Conservation (phyloP, 2,329 filamentous ascomycete species). For the Venturia effusa region DNA sequence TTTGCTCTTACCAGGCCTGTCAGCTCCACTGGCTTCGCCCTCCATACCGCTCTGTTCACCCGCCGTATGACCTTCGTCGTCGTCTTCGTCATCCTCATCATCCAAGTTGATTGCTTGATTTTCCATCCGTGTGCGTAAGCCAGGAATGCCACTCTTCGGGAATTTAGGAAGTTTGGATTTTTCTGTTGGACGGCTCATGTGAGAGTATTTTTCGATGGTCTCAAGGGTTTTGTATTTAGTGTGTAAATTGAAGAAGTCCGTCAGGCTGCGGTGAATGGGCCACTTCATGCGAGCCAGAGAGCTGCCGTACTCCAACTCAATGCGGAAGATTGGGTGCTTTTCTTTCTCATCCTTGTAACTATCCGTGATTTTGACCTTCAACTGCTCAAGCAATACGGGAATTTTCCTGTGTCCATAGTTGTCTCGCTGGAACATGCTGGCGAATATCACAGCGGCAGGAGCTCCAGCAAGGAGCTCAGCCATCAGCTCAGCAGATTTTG, state of each 20-base stretch:
- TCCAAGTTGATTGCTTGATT: slow-evolving; percentile 30
- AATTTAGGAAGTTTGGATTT: slow-evolving; percentile 80
- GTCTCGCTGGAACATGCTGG: slow-evolving; percentile 95
- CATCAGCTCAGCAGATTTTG: slow-evolving; percentile 93
- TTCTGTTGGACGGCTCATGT: slow-evolving; percentile 35
- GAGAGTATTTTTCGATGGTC: slow-evolving; percentile 62
- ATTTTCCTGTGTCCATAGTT: slow-evolving; percentile 93
- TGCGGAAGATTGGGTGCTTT: slow-evolving; percentile 76
- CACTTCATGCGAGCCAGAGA: slow-evolving; percentile 94
- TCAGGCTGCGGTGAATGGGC: slow-evolving; percentile 77
- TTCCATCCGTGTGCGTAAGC: slow-evolving; percentile 69
- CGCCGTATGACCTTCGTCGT: slow-evolving; percentile 41
- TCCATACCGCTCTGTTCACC: slow-evolving; percentile 46
- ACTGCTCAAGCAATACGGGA: slow-evolving; percentile 85
- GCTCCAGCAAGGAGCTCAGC: slow-evolving; percentile 87
- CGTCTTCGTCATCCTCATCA: slow-evolving; percentile 58
- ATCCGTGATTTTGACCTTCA: slow-evolving; percentile 79
- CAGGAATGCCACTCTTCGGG: slow-evolving; percentile 71
- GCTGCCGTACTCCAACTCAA: slow-evolving; percentile 92
- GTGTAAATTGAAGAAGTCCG: slow-evolving; percentile 87
- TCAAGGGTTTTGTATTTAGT: slow-evolving; percentile 84
- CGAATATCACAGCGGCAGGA: slow-evolving; percentile 85
- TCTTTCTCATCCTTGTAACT: slow-evolving; percentile 56
- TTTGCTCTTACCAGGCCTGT: slow-evolving; percentile 43
- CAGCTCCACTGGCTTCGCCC: slow-evolving; percentile 58